Conservation (phyloP, 345 rosid genomes). For the Dimocarpus longan region DNA sequence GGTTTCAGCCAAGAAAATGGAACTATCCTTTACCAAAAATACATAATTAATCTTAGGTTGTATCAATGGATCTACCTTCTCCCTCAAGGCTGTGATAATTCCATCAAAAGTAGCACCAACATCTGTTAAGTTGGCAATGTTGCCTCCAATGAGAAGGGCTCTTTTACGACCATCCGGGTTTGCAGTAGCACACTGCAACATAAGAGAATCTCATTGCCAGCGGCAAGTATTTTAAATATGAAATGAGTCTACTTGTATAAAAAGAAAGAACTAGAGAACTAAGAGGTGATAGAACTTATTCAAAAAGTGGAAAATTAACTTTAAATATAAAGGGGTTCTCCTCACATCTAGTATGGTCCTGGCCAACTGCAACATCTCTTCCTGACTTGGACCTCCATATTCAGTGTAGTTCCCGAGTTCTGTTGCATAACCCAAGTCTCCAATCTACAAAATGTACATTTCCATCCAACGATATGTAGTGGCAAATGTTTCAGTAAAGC, state of each 20-base stretch:
- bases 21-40: neutral
- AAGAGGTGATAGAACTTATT: neutral
- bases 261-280: neutral
- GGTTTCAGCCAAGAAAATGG: neutral
- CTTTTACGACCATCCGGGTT: neutral
- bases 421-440: conserved; percentile 91
- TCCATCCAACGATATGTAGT: neutral
- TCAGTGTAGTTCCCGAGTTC: conserved; percentile 94
- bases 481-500: neutral
- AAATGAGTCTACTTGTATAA: too few species aligned
- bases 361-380: conserved; percentile 90
- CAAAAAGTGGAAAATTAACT: conserved; percentile 9
- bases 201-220: neutral
- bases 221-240: too few species aligned
- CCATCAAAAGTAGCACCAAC: conserved; percentile 93
- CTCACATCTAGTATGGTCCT: conserved; percentile 92
- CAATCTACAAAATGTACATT: conserved; percentile 50
- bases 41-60: neutral
- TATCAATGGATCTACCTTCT: conserved; percentile 53
- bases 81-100: conserved; percentile 78
- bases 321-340: conserved; percentile 28
- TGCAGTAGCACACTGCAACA: conserved; percentile 41
- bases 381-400: conserved; percentile 94
- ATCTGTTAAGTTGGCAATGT: conserved; percentile 32
- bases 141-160: neutral